Percentiles rank a stretch among this genome's conserved stretches.
Evolutionary conservation across 2,329 filamentous ascomycete genomes (phyloP).

Genomic region (Beauveria varroae): DNA sequence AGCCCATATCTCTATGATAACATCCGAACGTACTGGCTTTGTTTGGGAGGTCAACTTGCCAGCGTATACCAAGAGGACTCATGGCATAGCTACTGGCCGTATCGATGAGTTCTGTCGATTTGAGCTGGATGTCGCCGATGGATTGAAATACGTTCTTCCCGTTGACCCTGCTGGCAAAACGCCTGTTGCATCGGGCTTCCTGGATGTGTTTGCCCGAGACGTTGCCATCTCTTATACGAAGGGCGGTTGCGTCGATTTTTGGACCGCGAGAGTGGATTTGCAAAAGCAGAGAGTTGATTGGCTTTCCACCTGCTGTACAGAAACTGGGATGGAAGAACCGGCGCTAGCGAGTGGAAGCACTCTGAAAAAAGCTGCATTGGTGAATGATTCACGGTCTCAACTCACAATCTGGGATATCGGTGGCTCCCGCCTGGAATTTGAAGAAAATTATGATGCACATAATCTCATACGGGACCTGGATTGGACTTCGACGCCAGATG

Average conservation of each 20-base stretch:
- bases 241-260: conserved; percentile 68
- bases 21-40: conserved; percentile 67
- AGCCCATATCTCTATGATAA: conserved; percentile 74
- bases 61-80: conserved; percentile 26
- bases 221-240: conserved; percentile 79
- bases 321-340: conserved; percentile 66
- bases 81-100: conserved; percentile 16
- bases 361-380: conserved; percentile 77
- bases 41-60: conserved; percentile 73
- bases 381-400: conserved; percentile 63
- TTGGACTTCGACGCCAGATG: conserved; percentile 88
- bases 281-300: conserved; percentile 61
- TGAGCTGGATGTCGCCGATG: conserved; percentile 52
- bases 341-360: conserved; percentile 79
- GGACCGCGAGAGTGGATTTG: conserved; percentile 69
- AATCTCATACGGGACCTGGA: conserved; percentile 80
- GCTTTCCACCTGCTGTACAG: conserved; percentile 73
- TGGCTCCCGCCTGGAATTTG: conserved; percentile 72
- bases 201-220: conserved; percentile 81
- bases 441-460: conserved; percentile 63
- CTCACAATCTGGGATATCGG: conserved; percentile 89
- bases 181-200: conserved; percentile 64
- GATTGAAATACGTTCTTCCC: conserved; percentile 62
- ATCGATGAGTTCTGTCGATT: conserved; percentile 66
- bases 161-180: conserved; percentile 78